These are phyloP conservation scores for Lactifluus hygrophoroides DNA, from an alignment of 768 basidiomycete species.

Conservation along the genomic window DNA sequence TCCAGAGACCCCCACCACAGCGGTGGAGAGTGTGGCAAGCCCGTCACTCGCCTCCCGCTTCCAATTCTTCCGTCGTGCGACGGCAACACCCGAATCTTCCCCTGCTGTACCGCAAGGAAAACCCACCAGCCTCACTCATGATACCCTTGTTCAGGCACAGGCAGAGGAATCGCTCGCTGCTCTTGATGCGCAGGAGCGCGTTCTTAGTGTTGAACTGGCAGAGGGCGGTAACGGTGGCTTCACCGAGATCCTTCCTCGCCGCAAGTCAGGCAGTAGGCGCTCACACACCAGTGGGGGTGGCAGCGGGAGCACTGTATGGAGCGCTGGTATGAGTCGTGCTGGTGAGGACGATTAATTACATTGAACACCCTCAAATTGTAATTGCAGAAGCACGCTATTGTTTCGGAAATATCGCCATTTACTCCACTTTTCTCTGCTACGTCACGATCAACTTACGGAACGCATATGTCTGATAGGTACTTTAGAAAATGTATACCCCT, in stretches of 20 bases:
- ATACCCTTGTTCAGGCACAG: slow-evolving; percentile 71
- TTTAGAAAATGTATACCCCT: slow-evolving; percentile 15
- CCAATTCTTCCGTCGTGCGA: slow-evolving; percentile 60
- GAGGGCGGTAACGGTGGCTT: slow-evolving; percentile 68
- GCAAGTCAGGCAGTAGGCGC: slow-evolving; percentile 46
- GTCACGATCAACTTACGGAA: slow-evolving; percentile 6
- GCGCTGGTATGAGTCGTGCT: slow-evolving; percentile 68
- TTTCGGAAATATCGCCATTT: slow-evolving; percentile 5
- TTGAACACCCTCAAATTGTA: not conserved
- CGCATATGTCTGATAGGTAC: slow-evolving; percentile 11
- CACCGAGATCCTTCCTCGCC: slow-evolving; percentile 59
- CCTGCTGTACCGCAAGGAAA: slow-evolving; percentile 28
- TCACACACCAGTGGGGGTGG: slow-evolving; percentile 52
- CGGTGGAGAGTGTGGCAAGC: slow-evolving; percentile 25
- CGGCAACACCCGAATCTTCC: slow-evolving; percentile 43
- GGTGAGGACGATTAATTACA: slow-evolving; percentile 32
- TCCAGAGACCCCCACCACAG: slow-evolving; percentile 26
- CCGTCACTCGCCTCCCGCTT: slow-evolving; percentile 41
- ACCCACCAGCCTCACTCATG: slow-evolving; percentile 48
- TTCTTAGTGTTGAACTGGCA: slow-evolving; percentile 63
- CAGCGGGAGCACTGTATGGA: slow-evolving; percentile 78
- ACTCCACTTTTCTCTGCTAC: slow-evolving; percentile 13
- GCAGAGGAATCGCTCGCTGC: slow-evolving; percentile 67
- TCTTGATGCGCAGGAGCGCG: slow-evolving; percentile 73
- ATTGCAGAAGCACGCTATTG: not conserved